A percentile compares a stretch with the other conserved stretches of the same genome.
phyloP scores from a whole-genome alignment of 2,329 filamentous ascomycete genomes.

The Aureobasidium mangrovei region DNA sequence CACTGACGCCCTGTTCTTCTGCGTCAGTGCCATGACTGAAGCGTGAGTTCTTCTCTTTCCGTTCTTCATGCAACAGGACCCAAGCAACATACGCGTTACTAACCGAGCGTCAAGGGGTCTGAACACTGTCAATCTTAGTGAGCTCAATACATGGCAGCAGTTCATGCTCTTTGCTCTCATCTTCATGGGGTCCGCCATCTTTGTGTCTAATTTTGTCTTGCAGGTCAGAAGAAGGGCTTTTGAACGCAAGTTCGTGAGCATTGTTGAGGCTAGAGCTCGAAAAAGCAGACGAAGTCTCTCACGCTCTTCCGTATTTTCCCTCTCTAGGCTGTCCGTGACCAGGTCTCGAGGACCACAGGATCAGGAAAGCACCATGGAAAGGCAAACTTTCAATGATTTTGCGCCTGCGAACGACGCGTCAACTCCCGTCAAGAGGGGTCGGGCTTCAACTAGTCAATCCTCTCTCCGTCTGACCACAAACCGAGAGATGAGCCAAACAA shows the following conservation, averaged over 20 bases:
- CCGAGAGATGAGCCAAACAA: background rate
- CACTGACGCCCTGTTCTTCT: constrained; percentile 58
- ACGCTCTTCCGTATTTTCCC: background rate
- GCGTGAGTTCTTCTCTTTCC: constrained; percentile 28
- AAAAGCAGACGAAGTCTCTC: constrained; percentile 11
- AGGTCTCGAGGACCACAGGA: background rate
- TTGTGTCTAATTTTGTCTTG: constrained; percentile 57
- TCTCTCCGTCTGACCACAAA: background rate
- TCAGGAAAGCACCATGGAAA: background rate
- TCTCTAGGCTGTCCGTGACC: background rate
- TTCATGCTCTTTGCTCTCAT: constrained; percentile 56
- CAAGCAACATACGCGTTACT: background rate
- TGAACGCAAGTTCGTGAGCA: constrained; percentile 49
- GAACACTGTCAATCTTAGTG: constrained; percentile 57
- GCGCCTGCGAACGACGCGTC: background rate
- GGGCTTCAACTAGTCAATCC: background rate
- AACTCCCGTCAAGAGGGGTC: background rate
- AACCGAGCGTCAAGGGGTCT: constrained; percentile 38
- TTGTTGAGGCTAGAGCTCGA: constrained; percentile 33
- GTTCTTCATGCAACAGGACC: no score
- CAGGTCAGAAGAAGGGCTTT: constrained; percentile 53
- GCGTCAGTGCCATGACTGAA: constrained; percentile 57
- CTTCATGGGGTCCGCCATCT: constrained; percentile 57
- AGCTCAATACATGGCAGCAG: constrained; percentile 60
- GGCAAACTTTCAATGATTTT: no score